Base-by-base conservation (phyloP, 192 early-diverging fungal species). In the Podila verticillata region DNA sequence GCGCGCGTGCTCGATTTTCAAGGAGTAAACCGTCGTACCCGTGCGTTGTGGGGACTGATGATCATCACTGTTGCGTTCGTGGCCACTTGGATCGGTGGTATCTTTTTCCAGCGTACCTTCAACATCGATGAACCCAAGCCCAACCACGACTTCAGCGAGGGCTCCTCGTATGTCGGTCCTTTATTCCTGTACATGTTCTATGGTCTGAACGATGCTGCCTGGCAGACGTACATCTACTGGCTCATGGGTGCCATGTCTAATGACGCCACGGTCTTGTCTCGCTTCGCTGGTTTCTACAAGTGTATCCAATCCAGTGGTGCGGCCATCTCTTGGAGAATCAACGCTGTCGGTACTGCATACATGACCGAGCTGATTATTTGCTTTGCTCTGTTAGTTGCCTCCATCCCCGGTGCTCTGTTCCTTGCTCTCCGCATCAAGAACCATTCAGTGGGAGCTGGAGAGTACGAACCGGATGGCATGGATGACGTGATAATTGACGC, bases 261-360 rank as follows among this genome's bases (percentile, higher is more conserved):
- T 82, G 92, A 96, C 75, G 84, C 86, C 66, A 86, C 87, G 68
- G 75, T 84, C 65, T 82, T 89, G 61, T 84, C 92, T 26, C 88
- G 90, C 47, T 93, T 89, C 70, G 86, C 88, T 68, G 94, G 93
- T 7, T 94, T 92, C 85, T 96, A 96, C 90, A 96, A 96, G 87
- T 91, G 89, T 57, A 91, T 94, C 56, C 94, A 95, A 86, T 91
- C 89, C 68, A 86, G 89, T 68, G 91, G 86, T 9, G 86, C 74
- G 39, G 92, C 90, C 58, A 84, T 93, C 48, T 82, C 88, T 6
- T 89, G 90, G 86, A 88, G 90, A 65, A 68, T 92, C 59, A 90
- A 89, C 63, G 87, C 91, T 51, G 29, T 75, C 2, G 10, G 8
- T 2, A 75, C 66, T 2, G 5, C 47, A 7, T 75, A 34, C 34